Evolutionary conservation across 2,329 filamentous ascomycete genomes (phyloP), one percentile per base, ranked within the genome.

Genomic region (Nigrospora osmanthi): DNA sequence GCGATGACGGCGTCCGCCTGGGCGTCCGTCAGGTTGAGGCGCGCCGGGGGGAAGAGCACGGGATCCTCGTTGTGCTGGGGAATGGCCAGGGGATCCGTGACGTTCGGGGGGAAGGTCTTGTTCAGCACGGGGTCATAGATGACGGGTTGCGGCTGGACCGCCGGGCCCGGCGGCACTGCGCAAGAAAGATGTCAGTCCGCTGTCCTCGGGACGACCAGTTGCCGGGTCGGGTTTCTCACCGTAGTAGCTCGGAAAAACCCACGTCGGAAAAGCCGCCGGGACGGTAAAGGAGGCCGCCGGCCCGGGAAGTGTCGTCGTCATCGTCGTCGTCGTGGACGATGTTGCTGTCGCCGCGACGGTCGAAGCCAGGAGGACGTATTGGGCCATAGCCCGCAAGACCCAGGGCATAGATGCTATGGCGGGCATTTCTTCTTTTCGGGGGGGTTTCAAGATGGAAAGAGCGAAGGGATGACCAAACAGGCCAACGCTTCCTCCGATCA

Each of bases 91-190:
- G 76, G 76, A 53, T 76, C 65, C 0, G 77, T 81, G 42, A 81
- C 56, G 49, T 78, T 75, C 31, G 68, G 59, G 1, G 73, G 74
- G 46, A 68, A 80, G 3, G 73, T 78, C 49, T 70, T 65, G 49
- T 79, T 73, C 39, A 78, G 56, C 28, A 79, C 60, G 0, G 74
- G 72, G 57, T 81, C 76, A 48, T 68, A 65, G 4, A 81, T 55
- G 13, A 68, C 68, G 3, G 60, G 60, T 44, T 64, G 59, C 4
- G 61, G 59, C 52, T 64, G 57, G 35, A 52, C 55, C 11, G 58
- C 61, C 13, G 62, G 58, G 3, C 52, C 57, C 1, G 60, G 54
- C 23, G 52, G 53, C 38, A 62, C 58, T 62, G 42, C 3, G 2
- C 11, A 17, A 13, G 0, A 9, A 23, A 39, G 6, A 16, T 19